phyloP scores from a whole-genome alignment of 1,284 basidiomycete species.

The Dichomitus squalens region DNA sequence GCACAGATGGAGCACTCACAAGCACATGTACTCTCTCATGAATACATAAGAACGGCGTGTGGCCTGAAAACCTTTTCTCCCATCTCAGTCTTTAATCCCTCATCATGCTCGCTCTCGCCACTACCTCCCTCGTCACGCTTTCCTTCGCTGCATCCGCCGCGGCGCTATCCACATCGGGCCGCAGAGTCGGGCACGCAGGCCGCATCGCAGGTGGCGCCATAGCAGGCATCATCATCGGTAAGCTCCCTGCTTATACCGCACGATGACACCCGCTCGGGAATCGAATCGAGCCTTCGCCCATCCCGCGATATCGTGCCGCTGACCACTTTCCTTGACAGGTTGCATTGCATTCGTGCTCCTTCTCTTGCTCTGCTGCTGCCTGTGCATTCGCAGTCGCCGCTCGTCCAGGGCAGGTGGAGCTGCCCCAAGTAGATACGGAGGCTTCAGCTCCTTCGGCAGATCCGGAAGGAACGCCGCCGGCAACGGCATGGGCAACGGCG shows the following conservation, averaged over 20 bases:
- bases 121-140: no score
- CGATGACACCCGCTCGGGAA: not conserved
- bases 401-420: not conserved
- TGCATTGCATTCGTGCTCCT: conserved; percentile 7
- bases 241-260: not conserved
- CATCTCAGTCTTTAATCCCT: no score
- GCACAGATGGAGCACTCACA: no score
- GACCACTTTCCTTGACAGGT: not conserved
- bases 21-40: no score
- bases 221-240: conserved; percentile 24
- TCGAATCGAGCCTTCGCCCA: no score
- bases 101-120: no score
- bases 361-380: conserved; percentile 12
- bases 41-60: no score
- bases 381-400: conserved; percentile 10
- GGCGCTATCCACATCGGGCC: not conserved
- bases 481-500: no score
- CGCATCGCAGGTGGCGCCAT: conserved; percentile 19
- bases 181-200: not conserved
- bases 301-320: not conserved
- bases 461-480: no score
- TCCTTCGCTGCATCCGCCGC: not conserved
- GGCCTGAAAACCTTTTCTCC: no score
- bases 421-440: not conserved
- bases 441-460: no score